Evolutionary conservation across 257 asterid species (phyloP), one percentile per base, ranked within the genome.

Genomic region (Petunia axillaris): DNA sequence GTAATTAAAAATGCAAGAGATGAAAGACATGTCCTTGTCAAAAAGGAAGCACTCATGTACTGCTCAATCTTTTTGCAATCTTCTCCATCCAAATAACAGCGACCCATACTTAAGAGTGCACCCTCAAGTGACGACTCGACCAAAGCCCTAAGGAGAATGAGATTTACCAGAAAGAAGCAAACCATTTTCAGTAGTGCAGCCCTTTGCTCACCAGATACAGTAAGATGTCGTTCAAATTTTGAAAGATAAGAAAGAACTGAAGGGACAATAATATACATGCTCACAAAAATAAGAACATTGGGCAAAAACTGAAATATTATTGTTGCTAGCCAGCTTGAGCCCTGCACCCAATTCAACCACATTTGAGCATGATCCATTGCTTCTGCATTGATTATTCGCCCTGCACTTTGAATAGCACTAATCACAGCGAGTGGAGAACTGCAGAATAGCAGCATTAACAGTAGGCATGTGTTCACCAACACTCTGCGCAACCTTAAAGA

Each of bases 81-180:
- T 88, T 96, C 98, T 2, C 99, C 98, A 43, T 93, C 98, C 91
- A 96, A 82, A 84, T 96, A 96, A 86, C 99, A 96, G 57, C 97
- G 89, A 83, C 99, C 95, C 99, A 94, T 96, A 80, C 88, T 91
- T 59, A 96, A 58, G 54, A 96, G 82, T 25, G 95, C 96, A 65
- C 91, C 89, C 82, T 96, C 99, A 44, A 96, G 79, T 38, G 99
- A 91, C 2, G 98, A 91, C 79, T 96, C 99, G 8, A 96, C 98
- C 55, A 96, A 85, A 74, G 94, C 99, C 88, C 97, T 87, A 65
- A 96, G 85, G 78, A 96, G 91, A 86, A 96, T 96, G 82, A 96
- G 99, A 83, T 96, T 96, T 60, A 96, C 99, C 74, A 96, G 90
- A 79, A 96, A 96, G 86, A 94, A 96, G 82, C 98, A 94, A 71